These are phyloP conservation scores for Tylopilus plumbeoviolaceoides DNA, from an alignment of 768 basidiomycete species.

Conservation along the genomic window DNA sequence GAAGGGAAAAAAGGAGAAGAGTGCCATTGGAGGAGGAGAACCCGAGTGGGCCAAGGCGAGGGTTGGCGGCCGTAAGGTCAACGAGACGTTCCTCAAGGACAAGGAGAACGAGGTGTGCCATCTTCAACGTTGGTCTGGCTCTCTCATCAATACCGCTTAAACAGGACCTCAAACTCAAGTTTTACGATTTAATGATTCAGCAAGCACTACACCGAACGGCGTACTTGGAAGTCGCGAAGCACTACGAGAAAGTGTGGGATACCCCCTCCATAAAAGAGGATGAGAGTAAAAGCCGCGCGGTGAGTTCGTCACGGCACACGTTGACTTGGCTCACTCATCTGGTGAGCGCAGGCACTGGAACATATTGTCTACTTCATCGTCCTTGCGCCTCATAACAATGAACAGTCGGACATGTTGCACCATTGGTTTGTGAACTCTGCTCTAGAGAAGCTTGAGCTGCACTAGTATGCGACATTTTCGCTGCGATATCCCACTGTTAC, in stretches of 20 bases:
- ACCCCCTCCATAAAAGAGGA: constrained; percentile 92
- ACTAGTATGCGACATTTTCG: constrained; percentile 56
- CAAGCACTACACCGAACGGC: constrained; percentile 79
- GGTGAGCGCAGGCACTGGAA: constrained; percentile 67
- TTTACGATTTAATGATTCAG: constrained; percentile 95
- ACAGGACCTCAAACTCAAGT: constrained; percentile 93
- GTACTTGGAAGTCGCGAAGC: constrained; percentile 92
- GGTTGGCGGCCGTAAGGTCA: constrained; percentile 91
- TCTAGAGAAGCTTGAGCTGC: constrained; percentile 74
- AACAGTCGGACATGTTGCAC: constrained; percentile 95
- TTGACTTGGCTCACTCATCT: constrained; percentile 1
- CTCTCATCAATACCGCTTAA: neutral
- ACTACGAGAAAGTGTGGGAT: constrained; percentile 97
- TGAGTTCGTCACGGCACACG: constrained; percentile 32
- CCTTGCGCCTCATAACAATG: constrained; percentile 91
- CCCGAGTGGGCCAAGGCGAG: constrained; percentile 91
- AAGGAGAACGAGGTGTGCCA: constrained; percentile 77
- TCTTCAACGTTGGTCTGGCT: neutral
- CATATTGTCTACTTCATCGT: constrained; percentile 94
- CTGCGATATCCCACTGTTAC: neutral
- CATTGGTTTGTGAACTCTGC: constrained; percentile 78
- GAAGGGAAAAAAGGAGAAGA: constrained; percentile 54
- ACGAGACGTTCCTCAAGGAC: constrained; percentile 87
- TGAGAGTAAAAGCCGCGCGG: constrained; percentile 63
- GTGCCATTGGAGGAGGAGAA: constrained; percentile 65